Base-by-base conservation (phyloP, 176 grass and related monocot species). In the Oryza brachyantha region DNA sequence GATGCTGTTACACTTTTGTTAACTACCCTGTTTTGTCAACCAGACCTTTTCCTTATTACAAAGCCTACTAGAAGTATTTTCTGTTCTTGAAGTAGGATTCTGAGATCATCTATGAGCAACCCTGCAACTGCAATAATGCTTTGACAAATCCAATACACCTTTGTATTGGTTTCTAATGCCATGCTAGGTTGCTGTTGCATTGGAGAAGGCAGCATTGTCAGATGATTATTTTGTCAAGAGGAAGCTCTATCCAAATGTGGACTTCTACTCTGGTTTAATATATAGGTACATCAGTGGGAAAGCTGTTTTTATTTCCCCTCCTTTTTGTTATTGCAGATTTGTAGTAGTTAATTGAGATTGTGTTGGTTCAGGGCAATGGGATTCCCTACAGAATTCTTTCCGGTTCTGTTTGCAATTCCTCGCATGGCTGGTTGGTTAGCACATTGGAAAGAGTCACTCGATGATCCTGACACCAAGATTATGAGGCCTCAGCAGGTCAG, bases 201-300 rank as follows among this genome's bases (percentile, higher is more conserved):
- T 99, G 72, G 92, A 99, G 81, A 99, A 99, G 82, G 92, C 96
- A 84, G 92, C 96, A 70, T 55, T 99, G 42, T 99, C 96, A 71
- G 96, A 99, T 13, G 88, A 93, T 21, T 95, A 99, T 80, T 99
- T 99, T 76, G 68, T 99, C 57, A 95, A 95, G 86, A 92, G 96
- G 86, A 99, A 93, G 88, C 81, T 99, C 9, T 95, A 99, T 89
- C 96, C 96, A 25, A 99, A 95, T 91, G 96, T 99, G 55, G 96
- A 99, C 63, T 99, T 99, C 82, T 99, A 99, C 78, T 99, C 96
- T 40, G 92, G 96, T 55, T 61, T 99, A 84, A 99, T 95, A 64
- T 99, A 99, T 61, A 91, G 96, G 96, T 99, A 91, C 58, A 71
- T 40, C 60, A 40, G 34, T 62, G 83, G 70, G 50, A 17, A 73